Conservation (phyloP, 2,329 filamentous ascomycete species). For the Diaporthe vexans region DNA sequence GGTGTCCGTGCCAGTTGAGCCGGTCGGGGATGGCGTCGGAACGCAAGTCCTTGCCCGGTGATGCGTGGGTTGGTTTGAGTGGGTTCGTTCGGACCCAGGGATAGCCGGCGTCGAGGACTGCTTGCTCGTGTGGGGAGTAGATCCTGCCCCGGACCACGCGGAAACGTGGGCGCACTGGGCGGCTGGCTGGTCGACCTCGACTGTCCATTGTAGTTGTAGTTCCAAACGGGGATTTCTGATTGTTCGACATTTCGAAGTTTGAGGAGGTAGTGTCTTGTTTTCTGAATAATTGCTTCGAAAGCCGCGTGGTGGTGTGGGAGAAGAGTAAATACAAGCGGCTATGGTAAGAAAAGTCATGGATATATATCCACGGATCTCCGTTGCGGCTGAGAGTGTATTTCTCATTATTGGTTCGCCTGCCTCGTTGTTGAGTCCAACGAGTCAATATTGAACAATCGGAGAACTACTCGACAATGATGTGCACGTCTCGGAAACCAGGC, state of each 20-base stretch:
- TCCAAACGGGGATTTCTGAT: not conserved
- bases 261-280: not conserved
- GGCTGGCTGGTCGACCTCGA: not conserved
- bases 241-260: not conserved
- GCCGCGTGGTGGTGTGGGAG: not conserved
- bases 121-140: conserved; percentile 1
- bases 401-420: not conserved
- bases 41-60: not conserved
- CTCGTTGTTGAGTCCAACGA: not conserved
- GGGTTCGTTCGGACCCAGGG: conserved; percentile 1
- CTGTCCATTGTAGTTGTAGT: no score
- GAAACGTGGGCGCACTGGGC: not conserved
- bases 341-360: not conserved
- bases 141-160: not conserved
- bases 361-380: not conserved
- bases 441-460: not conserved
- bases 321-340: not conserved
- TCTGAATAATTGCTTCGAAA: not conserved
- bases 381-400: not conserved
- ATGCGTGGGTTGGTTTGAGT: not conserved
- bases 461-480: not conserved
- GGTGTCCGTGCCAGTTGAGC: conserved; percentile 41
- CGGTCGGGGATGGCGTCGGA: not conserved
- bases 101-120: conserved; percentile 20
- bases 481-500: not conserved